Evolutionary conservation across 2,329 filamentous ascomycete species (phyloP).

Genomic region (Colletotrichum sp.): DNA sequence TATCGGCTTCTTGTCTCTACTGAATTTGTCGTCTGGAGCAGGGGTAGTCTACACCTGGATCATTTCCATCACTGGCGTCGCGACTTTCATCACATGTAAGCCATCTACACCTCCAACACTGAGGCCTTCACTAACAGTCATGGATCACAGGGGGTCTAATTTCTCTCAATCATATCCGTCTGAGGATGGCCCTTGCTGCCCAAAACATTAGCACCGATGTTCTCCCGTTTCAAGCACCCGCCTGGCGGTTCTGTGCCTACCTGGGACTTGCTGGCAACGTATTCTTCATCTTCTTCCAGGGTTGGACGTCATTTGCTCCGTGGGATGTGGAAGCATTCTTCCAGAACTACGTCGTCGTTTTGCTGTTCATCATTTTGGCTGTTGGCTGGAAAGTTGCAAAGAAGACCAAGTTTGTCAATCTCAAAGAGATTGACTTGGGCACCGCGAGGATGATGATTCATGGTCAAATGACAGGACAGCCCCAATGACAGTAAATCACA

Average conservation of each 20-base stretch:
- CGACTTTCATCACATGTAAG: constrained; percentile 1
- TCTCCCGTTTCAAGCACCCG: background rate
- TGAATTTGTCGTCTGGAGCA: constrained; percentile 14
- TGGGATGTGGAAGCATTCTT: background rate
- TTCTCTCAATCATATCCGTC: background rate
- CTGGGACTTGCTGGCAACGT: background rate
- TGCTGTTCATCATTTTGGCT: background rate
- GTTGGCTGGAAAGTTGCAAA: background rate
- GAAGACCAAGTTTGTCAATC: background rate
- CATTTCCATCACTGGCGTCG: background rate
- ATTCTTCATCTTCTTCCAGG: background rate
- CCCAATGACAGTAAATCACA: background rate
- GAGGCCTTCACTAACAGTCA: accelerated
- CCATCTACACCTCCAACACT: background rate
- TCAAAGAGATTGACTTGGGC: background rate
- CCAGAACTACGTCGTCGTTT: background rate
- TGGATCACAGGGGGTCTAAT: background rate
- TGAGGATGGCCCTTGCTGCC: background rate
- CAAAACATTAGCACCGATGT: background rate
- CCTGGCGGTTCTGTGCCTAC: background rate
- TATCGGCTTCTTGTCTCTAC: constrained; percentile 18
- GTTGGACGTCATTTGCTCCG: background rate
- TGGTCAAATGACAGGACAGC: background rate
- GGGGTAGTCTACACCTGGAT: background rate
- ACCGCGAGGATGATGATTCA: background rate